phyloP scores from a whole-genome alignment of 331 rosid genomes.

The Rosa hybrid region DNA sequence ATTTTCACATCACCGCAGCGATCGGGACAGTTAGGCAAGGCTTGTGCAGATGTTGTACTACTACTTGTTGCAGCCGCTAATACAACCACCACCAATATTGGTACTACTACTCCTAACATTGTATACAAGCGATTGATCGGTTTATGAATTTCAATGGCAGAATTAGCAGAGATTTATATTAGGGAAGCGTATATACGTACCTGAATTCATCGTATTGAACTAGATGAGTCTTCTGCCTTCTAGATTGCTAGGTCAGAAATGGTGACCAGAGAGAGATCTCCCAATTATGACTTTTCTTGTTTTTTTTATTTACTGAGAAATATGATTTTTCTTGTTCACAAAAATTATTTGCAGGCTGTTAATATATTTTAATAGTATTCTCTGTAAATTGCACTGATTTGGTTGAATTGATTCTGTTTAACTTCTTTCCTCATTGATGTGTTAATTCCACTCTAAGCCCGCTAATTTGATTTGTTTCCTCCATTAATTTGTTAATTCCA shows the following conservation, averaged over 20 bases:
- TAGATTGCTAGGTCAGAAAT: too few relatives aligned
- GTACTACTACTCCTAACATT: background rate
- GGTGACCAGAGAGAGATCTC: background rate
- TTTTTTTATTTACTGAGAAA: too few relatives aligned
- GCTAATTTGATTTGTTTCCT: background rate
- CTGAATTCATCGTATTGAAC: background rate
- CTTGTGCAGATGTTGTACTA: background rate
- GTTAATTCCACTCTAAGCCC: background rate
- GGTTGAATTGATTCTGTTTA: background rate
- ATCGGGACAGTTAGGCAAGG: conserved; percentile 9
- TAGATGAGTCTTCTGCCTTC: background rate
- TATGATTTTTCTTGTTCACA: background rate
- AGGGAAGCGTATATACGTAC: background rate
- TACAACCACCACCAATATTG: background rate
- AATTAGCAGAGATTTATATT: background rate
- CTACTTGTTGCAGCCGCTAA: background rate
- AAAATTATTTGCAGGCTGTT: background rate
- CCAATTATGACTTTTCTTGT: background rate
- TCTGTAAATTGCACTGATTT: background rate
- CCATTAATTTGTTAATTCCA: too few relatives aligned
- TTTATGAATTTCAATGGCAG: background rate
- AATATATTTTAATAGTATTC: background rate
- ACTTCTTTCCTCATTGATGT: background rate
- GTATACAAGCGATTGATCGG: background rate
- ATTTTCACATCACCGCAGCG: conserved; percentile 16